Evolutionary conservation across 1,284 basidiomycete genomes (phyloP), one percentile per base, ranked within the genome.

Genomic region (Ganoderma leucocontextum): DNA sequence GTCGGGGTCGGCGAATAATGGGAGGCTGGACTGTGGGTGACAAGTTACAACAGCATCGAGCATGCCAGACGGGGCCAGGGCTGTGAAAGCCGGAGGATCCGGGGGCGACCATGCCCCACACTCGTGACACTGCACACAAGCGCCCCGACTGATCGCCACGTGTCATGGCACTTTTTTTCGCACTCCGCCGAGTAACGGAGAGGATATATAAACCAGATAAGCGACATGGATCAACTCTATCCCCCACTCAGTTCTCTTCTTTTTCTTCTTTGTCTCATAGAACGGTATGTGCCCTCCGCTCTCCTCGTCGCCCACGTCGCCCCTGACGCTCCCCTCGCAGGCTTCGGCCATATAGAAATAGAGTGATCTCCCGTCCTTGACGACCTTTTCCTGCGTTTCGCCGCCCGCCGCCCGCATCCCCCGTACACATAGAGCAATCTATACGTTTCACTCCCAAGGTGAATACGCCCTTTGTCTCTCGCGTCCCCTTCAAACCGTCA

Each of bases 251-350:
- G 73, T 74, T 73, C 73, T 76, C 35, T 80, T 74, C 70, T 65
- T 78, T 75, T 75, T 73, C 68, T 73, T 71, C 67, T 73, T 76
- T 76, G 69, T 76, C 77, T 74, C 88, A 89, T 79, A 78, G 77
- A 49, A 87, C 89, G 89, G 81, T 81, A 66, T 59, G 73, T 68
- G 12, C 33, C 52, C 29, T 62, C 64, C 69, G n/a, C 55, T 47
- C 38, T 73, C 66, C 35, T 36, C 17, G 47, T 35, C 60, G 39
- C 49, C 60, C 19, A 29, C 19, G 64, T 17, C 69, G 57, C 19
- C 38, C 66, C 72, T 75, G 36, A 73, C 71, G 15, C 9, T n/a
- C 10, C 55, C 29, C 35, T 17, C 19, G 0, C 65, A 79, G 78
- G 78, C 76, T 69, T 63, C 73, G 71, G 74, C 78, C 78, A 67